Conservation (phyloP, 352 stramenopile genomes). For the Globisporangium echinulatum region DNA sequence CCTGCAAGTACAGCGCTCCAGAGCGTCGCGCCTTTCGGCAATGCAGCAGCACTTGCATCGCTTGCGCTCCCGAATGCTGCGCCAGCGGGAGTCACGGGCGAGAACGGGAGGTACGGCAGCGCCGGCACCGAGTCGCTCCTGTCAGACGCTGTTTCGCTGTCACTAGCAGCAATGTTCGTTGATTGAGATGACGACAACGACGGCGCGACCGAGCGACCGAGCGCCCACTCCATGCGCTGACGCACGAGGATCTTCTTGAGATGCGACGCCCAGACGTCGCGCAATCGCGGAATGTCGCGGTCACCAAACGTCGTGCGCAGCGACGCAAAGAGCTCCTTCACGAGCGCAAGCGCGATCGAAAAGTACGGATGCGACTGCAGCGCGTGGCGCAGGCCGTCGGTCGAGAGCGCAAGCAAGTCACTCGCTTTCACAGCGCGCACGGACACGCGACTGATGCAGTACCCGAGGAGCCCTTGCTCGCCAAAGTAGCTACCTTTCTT, state of each 20-base stretch:
- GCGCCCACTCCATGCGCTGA: conserved; percentile 14
- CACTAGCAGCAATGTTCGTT: not conserved
- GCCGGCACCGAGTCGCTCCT: not conserved
- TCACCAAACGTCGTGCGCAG: conserved; percentile 4
- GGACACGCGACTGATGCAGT: conserved; percentile 26
- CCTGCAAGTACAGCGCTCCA: conserved; percentile 14
- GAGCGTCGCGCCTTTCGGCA: conserved; percentile 14
- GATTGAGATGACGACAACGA: not conserved
- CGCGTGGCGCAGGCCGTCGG: conserved; percentile 8
- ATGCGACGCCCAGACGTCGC: conserved; percentile 12
- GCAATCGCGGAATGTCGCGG: conserved; percentile 5
- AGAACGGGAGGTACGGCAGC: conserved; percentile 4
- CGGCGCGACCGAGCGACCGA: conserved; percentile 1
- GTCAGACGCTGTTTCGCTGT: not conserved
- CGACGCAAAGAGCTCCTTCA: conserved; percentile 11
- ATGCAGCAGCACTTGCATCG: not conserved
- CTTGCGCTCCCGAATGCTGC: not conserved
- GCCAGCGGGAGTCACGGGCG: no score
- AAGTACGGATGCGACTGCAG: conserved; percentile 17
- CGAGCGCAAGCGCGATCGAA: conserved; percentile 14
- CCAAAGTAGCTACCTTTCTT: conserved; percentile 53
- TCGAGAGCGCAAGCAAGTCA: conserved; percentile 14
- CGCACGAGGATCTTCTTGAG: conserved; percentile 15
- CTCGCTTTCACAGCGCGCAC: conserved; percentile 17
- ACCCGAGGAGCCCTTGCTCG: conserved; percentile 49